phyloP scores from a whole-genome alignment of 2,329 filamentous ascomycete genomes.

The Botryotinia calthae region DNA sequence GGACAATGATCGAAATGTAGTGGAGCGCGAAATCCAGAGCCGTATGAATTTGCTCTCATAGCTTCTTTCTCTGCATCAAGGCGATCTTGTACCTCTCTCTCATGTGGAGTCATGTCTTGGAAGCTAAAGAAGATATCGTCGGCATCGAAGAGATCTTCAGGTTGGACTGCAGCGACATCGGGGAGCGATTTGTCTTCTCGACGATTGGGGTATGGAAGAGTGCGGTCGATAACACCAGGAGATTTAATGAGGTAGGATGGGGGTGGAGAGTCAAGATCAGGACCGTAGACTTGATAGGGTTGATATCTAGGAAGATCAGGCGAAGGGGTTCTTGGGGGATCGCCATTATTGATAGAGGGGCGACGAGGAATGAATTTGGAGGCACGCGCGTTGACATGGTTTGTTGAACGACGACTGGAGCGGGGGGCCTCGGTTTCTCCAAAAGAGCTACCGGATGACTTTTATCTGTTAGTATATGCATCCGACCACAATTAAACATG shows the following conservation, averaged over 20 bases:
- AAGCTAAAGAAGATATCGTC: neutral
- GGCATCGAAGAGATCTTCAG: slow-evolving; percentile 2
- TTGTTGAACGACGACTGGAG: neutral
- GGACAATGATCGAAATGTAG: slow-evolving; percentile 2
- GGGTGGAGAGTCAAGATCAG: neutral
- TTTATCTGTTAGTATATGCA: neutral
- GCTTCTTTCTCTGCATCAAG: neutral
- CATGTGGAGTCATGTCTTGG: neutral
- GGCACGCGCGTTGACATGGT: no score
- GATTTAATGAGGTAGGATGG: slow-evolving; percentile 8
- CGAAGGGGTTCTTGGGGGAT: neutral
- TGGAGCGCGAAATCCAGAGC: neutral
- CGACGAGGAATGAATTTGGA: neutral
- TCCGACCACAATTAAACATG: neutral
- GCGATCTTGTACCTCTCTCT: neutral
- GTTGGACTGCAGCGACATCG: neutral
- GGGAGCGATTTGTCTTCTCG: neutral
- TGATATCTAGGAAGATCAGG: neutral
- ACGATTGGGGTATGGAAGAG: neutral
- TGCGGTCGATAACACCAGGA: neutral
- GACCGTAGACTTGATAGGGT: neutral
- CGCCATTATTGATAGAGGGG: neutral
- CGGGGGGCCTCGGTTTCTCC: neutral
- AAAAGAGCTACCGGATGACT: slow-evolving; percentile 2
- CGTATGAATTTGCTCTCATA: neutral